A percentile compares a stretch with the other conserved stretches of the same genome.
Conservation (phyloP, 2,329 filamentous ascomycete genomes). For the Fusarium sororula region DNA sequence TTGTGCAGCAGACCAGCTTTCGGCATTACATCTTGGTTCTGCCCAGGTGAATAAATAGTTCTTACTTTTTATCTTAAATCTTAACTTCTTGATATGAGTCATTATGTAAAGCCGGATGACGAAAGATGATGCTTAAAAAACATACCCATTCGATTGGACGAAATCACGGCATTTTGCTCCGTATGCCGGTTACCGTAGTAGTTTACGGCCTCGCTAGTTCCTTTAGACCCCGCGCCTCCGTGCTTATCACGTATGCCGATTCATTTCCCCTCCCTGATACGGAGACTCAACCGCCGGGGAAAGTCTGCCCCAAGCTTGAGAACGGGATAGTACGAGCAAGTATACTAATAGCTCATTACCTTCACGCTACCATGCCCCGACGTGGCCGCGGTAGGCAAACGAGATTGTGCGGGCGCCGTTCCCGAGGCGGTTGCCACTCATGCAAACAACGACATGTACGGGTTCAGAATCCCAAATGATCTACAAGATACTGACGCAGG, state of each 20-base stretch:
- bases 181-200: background rate
- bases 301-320: background rate
- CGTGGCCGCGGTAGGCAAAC: background rate
- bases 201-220: background rate
- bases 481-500: accelerated
- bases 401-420: background rate
- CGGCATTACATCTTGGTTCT: too few relatives aligned
- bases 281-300: background rate
- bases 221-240: background rate
- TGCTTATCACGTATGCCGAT: background rate
- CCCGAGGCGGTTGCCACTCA: background rate
- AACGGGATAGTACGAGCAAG: background rate
- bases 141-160: background rate
- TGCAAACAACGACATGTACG: background rate
- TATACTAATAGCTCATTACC: background rate
- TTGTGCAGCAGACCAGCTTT: too few relatives aligned
- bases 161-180: background rate
- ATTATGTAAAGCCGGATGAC: background rate
- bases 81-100: background rate
- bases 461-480: accelerated
- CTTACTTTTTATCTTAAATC: too few relatives aligned
- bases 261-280: background rate
- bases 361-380: background rate
- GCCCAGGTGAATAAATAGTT: accelerated
- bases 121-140: background rate